Conservation (phyloP, 148 eudicot species). For the Nepenthes gracilis region DNA sequence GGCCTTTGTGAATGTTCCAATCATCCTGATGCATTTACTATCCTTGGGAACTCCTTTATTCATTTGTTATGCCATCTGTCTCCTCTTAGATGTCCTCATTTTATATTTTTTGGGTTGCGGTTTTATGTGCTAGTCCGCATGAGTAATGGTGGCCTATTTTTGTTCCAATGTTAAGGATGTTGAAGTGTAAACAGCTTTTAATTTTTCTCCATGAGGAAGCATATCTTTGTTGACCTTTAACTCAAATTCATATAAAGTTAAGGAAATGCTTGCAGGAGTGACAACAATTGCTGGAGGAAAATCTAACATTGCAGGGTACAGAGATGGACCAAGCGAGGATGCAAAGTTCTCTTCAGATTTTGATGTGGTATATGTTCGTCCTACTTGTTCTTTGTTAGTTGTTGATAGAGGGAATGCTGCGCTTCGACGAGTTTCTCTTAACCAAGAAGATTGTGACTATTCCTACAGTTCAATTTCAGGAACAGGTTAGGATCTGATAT, state of each 20-base stretch:
- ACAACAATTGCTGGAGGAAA: constrained; percentile 99
- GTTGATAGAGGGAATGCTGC: constrained; percentile 96
- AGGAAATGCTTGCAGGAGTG: constrained; percentile 48
- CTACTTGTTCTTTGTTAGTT: constrained; percentile 85
- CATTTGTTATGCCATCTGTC: no score
- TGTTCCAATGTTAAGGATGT: no score
- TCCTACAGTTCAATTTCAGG: constrained; percentile 50
- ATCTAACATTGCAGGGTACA: constrained; percentile 86
- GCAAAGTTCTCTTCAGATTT: constrained; percentile 88
- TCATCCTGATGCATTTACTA: no score
- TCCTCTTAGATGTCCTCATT: no score
- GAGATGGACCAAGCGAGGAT: constrained; percentile 95
- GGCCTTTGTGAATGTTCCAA: no score
- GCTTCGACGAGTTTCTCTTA: constrained; percentile 73
- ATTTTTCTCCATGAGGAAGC: no score
- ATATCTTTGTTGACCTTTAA: neutral
- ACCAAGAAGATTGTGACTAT: constrained; percentile 69
- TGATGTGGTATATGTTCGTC: constrained; percentile 79
- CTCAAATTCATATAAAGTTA: neutral
- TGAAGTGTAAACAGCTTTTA: no score
- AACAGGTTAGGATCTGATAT: constrained; percentile 34
- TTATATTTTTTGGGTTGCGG: no score
- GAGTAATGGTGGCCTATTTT: no score
- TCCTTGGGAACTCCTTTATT: no score
- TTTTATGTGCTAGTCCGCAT: no score